Conservation (phyloP, 2,329 filamentous ascomycete genomes). For the Aspergillus puulaauensis region DNA sequence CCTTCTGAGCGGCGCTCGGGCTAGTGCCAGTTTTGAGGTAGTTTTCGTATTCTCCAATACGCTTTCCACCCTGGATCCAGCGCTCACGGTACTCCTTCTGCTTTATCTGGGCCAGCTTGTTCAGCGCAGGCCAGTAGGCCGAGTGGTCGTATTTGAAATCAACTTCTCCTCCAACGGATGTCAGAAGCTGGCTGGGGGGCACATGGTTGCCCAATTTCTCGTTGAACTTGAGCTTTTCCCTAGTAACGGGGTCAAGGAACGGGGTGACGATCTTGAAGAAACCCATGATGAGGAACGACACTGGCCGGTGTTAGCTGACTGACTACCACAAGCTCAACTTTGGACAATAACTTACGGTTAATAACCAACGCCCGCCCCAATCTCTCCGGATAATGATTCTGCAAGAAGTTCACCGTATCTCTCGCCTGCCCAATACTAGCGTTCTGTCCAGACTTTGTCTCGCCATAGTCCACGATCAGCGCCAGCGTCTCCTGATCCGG, state of each 20-base stretch:
- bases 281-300: constrained; percentile 85
- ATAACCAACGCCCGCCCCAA: constrained; percentile 85
- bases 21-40: constrained; percentile 73
- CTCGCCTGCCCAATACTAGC: constrained; percentile 74
- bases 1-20: constrained; percentile 36
- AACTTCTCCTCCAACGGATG: constrained; percentile 72
- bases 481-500: constrained; percentile 83
- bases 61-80: constrained; percentile 78
- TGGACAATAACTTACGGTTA: constrained; percentile 62
- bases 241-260: constrained; percentile 93
- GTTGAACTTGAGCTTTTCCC: constrained; percentile 96
- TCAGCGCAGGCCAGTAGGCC: constrained; percentile 84
- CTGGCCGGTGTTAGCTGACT: constrained; percentile 45
- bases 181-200: constrained; percentile 78
- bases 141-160: constrained; percentile 90
- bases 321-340: not conserved
- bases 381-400: constrained; percentile 93
- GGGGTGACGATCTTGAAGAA: constrained; percentile 97
- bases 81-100: constrained; percentile 63
- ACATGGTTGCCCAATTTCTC: constrained; percentile 83
- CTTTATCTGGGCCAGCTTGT: constrained; percentile 66
- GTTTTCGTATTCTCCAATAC: constrained; percentile 81
- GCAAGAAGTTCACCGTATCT: constrained; percentile 85
- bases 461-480: constrained; percentile 88
- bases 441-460: constrained; percentile 71